These are phyloP conservation scores for Hypomyces perniciosus DNA, from an alignment of 2,329 filamentous ascomycete species.

Conservation along the genomic window DNA sequence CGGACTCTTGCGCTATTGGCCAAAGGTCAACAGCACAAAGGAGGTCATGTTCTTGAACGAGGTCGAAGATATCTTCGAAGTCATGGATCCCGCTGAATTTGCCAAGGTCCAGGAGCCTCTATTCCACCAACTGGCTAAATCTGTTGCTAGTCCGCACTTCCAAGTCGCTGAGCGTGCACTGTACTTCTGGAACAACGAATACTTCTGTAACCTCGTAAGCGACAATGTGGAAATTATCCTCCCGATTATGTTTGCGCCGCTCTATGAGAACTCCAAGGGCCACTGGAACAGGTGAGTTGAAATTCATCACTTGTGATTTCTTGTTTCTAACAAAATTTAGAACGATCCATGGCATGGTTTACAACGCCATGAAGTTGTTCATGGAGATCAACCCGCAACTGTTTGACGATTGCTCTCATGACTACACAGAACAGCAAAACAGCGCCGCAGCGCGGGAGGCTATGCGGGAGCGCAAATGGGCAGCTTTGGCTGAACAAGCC, in stretches of 20 bases:
- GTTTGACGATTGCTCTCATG: constrained; percentile 97
- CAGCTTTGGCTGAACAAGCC: constrained; percentile 74
- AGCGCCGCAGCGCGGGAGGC: constrained; percentile 80
- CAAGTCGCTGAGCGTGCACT: constrained; percentile 95
- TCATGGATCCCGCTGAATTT: constrained; percentile 98
- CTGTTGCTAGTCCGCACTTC: constrained; percentile 96
- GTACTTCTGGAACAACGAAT: constrained; percentile 99
- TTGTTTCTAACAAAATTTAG: constrained; percentile 44
- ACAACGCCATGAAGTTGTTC: constrained; percentile 99
- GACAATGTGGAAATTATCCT: constrained; percentile 98
- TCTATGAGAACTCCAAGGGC: constrained; percentile 98
- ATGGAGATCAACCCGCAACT: constrained; percentile 99
- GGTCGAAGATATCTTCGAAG: constrained; percentile 98
- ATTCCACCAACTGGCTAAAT: constrained; percentile 96
- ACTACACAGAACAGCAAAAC: constrained; percentile 95
- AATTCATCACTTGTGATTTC: not conserved
- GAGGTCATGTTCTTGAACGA: constrained; percentile 99
- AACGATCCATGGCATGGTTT: constrained; percentile 99
- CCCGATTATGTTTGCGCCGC: constrained; percentile 97
- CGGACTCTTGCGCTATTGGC: constrained; percentile 93
- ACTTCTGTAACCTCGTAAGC: constrained; percentile 98
- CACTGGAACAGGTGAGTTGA: constrained; percentile 88
- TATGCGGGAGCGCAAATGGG: constrained; percentile 81
- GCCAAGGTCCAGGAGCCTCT: constrained; percentile 97
- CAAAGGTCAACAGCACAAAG: constrained; percentile 98